Conservation (phyloP, 768 basidiomycete species). For the Zangia roseola region DNA sequence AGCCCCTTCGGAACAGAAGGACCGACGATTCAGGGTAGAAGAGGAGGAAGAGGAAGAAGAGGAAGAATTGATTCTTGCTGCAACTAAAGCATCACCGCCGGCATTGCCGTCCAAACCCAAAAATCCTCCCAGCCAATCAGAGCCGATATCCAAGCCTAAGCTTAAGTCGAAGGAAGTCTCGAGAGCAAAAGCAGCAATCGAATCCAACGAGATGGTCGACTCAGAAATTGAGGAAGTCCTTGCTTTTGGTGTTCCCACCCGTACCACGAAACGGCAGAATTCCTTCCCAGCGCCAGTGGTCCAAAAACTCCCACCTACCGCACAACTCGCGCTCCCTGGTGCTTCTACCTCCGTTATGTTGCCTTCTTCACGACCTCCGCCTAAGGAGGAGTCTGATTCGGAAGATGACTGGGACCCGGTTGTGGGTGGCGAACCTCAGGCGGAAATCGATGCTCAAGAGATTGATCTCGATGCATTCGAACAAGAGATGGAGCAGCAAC, state of each 20-base stretch:
- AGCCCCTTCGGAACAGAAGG: slow-evolving; percentile 24
- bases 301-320: slow-evolving; percentile 12
- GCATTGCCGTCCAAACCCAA: slow-evolving; percentile 36
- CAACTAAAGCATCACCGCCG: slow-evolving; percentile 14
- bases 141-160: slow-evolving; percentile 26
- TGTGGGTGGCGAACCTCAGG: slow-evolving; percentile 20
- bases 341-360: slow-evolving; percentile 30
- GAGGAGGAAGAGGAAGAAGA: slow-evolving; percentile 32
- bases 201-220: slow-evolving; percentile 19
- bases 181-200: slow-evolving; percentile 24
- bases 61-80: slow-evolving; percentile 31
- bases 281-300: slow-evolving; percentile 24
- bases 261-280: slow-evolving; percentile 34
- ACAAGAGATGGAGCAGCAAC: slow-evolving; percentile 34
- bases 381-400: slow-evolving; percentile 37
- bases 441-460: slow-evolving; percentile 32
- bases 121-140: slow-evolving; percentile 24
- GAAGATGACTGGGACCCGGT: slow-evolving; percentile 59
- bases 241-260: slow-evolving; percentile 47
- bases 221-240: slow-evolving; percentile 45
- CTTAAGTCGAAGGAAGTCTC: slow-evolving; percentile 22
- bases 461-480: slow-evolving; percentile 37
- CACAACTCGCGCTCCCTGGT: slow-evolving; percentile 41
- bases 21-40: slow-evolving; percentile 30
- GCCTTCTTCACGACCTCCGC: slow-evolving; percentile 28